Conservation (phyloP, 2,329 filamentous ascomycete species). For the Fusarium duplospermum region DNA sequence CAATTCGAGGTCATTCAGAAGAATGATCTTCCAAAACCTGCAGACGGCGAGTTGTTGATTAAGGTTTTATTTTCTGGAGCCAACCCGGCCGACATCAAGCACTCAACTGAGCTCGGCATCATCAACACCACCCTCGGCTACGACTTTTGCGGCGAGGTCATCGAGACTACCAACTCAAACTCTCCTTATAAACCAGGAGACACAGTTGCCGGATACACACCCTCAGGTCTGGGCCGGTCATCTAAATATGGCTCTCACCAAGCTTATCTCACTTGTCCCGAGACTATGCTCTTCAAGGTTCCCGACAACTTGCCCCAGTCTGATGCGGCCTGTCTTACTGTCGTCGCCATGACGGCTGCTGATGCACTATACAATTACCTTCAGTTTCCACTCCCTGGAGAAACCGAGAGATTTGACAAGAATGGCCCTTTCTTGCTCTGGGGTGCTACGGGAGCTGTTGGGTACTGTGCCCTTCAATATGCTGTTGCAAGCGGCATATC, state of each 20-base stretch:
- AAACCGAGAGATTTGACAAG: neutral
- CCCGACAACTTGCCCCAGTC: neutral
- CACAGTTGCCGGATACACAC: neutral
- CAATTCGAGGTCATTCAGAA: neutral
- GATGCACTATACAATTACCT: neutral
- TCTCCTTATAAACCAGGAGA: neutral
- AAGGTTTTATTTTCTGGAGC: neutral
- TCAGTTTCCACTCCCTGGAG: neutral
- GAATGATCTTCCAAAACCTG: neutral
- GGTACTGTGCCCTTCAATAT: neutral
- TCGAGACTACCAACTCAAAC: neutral
- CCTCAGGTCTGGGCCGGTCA: neutral
- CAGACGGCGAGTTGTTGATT: neutral
- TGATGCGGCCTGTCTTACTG: constrained; percentile 2
- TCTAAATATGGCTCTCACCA: constrained; percentile 3
- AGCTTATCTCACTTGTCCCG: neutral
- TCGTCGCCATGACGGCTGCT: constrained; percentile 8
- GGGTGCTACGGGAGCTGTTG: constrained; percentile 3
- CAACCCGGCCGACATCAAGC: neutral
- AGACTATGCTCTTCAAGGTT: constrained; percentile 1
- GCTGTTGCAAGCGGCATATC: neutral
- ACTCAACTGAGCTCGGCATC: neutral
- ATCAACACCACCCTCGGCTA: neutral
- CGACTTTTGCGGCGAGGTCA: constrained; percentile 5
- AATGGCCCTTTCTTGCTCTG: neutral